Base-by-base conservation (phyloP, 2,329 filamentous ascomycete genomes). In the Exophiala alcalophila region DNA sequence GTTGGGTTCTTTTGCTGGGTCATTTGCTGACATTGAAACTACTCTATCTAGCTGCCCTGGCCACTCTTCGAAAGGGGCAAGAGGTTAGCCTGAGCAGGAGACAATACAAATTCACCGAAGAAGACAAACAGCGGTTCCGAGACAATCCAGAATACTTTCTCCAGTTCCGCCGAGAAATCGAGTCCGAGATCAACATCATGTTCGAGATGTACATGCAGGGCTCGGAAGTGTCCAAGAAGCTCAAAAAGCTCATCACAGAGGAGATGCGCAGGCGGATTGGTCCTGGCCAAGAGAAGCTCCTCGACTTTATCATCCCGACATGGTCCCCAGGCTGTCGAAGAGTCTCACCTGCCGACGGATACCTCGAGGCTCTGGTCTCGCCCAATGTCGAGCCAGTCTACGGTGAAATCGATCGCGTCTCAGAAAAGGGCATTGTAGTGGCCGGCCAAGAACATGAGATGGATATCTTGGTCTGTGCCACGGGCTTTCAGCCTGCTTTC, bases 391-490 rank as follows among this genome's bases (percentile, higher is more conserved):
- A 49, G 8, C 47, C 49, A 10, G 52, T 57, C 24, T 40, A 34
- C 3, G 44, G 37, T 7, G 30, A 28, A 5, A 57, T 60, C 29
- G 28, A 45, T 5, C 15, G 39, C 3, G 36, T 57, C 30, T 47
- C 44, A 6, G 24, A 47, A n/a, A 49, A 50, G 1, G 55, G 52
- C 3, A 61, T 67, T 12, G 33, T 59, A 11, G 60, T 58, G 0
- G 62, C 64, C 25, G 61, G 62, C 6, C 50, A 52, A 10, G 59
- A 63, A 39, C 53, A 58, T 29, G 49, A 56, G 2, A 50, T 60
- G 2, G 61, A 66, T 26, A 52, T 61, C n/a, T 47, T 65, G 4
- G 58, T 63, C 20, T 65, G 63, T 31, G 63, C 63, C 5, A 65
- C 63, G 3, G 63, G 62, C 0, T 65, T 65, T 29, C 52, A 65